A percentile compares a stretch with the other conserved stretches of the same genome.
Conservation (phyloP, 306 rosid genomes). For the Castanea crenata region DNA sequence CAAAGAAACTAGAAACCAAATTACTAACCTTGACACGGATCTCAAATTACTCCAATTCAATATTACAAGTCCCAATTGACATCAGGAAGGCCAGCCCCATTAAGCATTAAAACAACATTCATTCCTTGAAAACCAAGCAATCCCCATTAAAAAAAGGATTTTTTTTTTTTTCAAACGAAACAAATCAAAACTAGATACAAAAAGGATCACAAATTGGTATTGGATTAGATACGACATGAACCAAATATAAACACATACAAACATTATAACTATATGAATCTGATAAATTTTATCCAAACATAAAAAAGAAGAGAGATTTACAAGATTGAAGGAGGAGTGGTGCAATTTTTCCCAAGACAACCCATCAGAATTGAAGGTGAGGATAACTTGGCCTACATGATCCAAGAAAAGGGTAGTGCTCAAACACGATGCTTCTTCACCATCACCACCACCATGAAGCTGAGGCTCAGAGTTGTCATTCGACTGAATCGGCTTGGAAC, state of each 20-base stretch:
- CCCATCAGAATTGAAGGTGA: constrained; percentile 54
- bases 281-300: neutral
- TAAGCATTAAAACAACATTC: neutral
- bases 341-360: constrained; percentile 58
- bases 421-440: constrained; percentile 27
- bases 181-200: neutral
- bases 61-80: neutral
- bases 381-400: constrained; percentile 56
- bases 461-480: constrained; percentile 7
- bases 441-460: too few relatives aligned
- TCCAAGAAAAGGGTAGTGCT: constrained; percentile 61
- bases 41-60: neutral
- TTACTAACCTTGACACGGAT: neutral
- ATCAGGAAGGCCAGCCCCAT: neutral
- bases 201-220: neutral
- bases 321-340: constrained; percentile 38
- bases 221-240: too few relatives aligned
- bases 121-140: neutral
- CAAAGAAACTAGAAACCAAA: neutral
- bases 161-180: neutral
- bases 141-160: neutral
- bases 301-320: constrained; percentile 1
- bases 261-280: neutral
- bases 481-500: constrained; percentile 11
- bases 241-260: neutral